A percentile compares a stretch with the other conserved stretches of the same genome.
Conservation (phyloP, 2,329 filamentous ascomycete species). For the Fusarium longipes region DNA sequence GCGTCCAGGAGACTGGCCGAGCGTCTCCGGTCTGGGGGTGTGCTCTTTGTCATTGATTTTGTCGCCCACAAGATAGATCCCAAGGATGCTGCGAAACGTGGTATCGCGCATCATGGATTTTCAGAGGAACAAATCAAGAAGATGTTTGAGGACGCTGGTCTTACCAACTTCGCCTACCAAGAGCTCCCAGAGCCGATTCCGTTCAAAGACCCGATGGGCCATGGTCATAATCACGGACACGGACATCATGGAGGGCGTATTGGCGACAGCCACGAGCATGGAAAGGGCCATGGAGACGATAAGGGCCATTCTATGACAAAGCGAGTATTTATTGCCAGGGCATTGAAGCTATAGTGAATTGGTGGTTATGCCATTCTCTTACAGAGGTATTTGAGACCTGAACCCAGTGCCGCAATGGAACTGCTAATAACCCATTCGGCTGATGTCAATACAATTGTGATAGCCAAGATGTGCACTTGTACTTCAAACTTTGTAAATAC, state of each 20-base stretch:
- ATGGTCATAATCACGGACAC: constrained; percentile 15
- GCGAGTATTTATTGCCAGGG: constrained; percentile 60
- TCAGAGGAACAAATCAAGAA: constrained; percentile 65
- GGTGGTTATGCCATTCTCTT: neutral
- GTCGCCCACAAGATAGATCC: constrained; percentile 61
- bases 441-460: neutral
- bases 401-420: too few species aligned
- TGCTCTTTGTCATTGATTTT: constrained; percentile 76
- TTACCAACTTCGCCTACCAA: constrained; percentile 67
- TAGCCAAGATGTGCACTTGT: neutral
- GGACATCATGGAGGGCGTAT: neutral
- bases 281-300: constrained; percentile 12
- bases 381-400: neutral
- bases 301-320: constrained; percentile 12
- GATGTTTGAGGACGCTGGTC: constrained; percentile 73
- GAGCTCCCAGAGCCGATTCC: constrained; percentile 63
- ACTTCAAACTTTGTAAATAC: neutral
- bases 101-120: constrained; percentile 76
- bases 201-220: constrained; percentile 47
- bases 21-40: constrained; percentile 73
- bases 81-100: constrained; percentile 51
- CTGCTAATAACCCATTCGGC: too few species aligned
- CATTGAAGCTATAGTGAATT: constrained; percentile 51
- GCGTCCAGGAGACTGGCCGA: constrained; percentile 69
- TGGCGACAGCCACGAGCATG: constrained; percentile 1